Base-by-base conservation (phyloP, 306 rosid genomes). In the Quillaja saponaria region DNA sequence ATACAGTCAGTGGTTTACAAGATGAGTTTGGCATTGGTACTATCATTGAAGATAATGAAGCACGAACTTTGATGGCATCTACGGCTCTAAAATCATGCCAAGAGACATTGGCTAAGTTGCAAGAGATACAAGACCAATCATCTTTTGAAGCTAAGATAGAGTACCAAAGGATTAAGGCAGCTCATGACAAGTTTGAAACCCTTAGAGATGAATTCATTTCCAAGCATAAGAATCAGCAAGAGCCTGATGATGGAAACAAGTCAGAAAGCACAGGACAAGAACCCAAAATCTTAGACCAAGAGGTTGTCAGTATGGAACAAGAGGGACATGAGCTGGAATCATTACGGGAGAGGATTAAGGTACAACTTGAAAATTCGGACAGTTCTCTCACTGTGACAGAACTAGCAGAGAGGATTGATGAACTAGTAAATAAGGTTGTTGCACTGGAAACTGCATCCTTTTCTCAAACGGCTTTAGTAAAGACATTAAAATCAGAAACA, bases 1-100 rank as follows among this genome's bases (percentile, higher is more conserved):
- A 83, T 66, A 80, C 71, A 56, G 87, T 89, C 50, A 33, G 77
- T 47, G 57, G 41, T 49, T 80, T 94, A 54, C 87, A 94, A 71
- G 97, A 89, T 34, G 97, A 85, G 79, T 89, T 78, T 60, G 73
- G 69, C 37, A 71, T 85, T 47, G 72, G 71, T 49, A 61, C 68
- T 0, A 61, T 72, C 19, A 81, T 86, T 8, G 96, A 83, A 41
- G 96, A 94, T 50, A 71, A 85, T 2, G 96, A 94, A 14, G 99
- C 95, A n/a, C 66, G 90, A 16, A 69, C 78, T 44, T 64, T 94
- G 53, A 94, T 89, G 91, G 97, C 94, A 3, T 54, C 86, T 63
- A 89, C 91, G 0, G 96, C 97, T 71, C 63, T 89, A 42, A 87
- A 75, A 50, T 80, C 99, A 13, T 94, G 99, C 65, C 73, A 82